phyloP scores from a whole-genome alignment of 805 yeast genomes.

The Zygotorulaspora florentina region DNA sequence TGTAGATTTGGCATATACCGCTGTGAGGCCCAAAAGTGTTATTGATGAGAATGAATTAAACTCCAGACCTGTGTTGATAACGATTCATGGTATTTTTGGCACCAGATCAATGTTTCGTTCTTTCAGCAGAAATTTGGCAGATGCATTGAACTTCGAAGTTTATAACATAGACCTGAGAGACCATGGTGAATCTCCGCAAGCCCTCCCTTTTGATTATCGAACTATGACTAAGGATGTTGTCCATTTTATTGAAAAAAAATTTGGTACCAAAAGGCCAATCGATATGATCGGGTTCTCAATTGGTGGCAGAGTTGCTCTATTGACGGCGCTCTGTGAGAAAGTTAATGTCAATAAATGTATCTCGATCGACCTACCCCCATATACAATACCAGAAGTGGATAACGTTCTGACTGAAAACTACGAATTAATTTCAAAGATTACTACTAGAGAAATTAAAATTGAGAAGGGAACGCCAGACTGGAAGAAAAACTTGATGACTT shows the following conservation, averaged over 20 bases:
- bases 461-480: slow-evolving; percentile 22
- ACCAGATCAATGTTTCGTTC: slow-evolving; percentile 42
- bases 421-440: slow-evolving; percentile 20
- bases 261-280: slow-evolving; percentile 28
- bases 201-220: slow-evolving; percentile 42
- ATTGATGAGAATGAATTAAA: not conserved
- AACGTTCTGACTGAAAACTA: slow-evolving; percentile 21
- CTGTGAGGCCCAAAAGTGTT: slow-evolving; percentile 12
- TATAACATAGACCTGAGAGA: slow-evolving; percentile 50
- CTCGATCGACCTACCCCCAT: slow-evolving; percentile 39
- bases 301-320: slow-evolving; percentile 58
- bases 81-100: slow-evolving; percentile 55
- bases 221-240: slow-evolving; percentile 43
- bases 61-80: slow-evolving; percentile 38
- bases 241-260: slow-evolving; percentile 31
- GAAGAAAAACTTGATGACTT: slow-evolving; percentile 19
- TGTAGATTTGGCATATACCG: slow-evolving; percentile 23
- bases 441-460: slow-evolving; percentile 19
- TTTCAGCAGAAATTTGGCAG: slow-evolving; percentile 37
- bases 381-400: slow-evolving; percentile 22
- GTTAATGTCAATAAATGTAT: slow-evolving; percentile 38
- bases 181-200: slow-evolving; percentile 50
- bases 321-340: slow-evolving; percentile 35
- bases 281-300: slow-evolving; percentile 51
- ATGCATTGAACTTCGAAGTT: slow-evolving; percentile 34